phyloP scores from a whole-genome alignment of 352 stramenopile genomes.

The Pilasporangium apinafurcum region DNA sequence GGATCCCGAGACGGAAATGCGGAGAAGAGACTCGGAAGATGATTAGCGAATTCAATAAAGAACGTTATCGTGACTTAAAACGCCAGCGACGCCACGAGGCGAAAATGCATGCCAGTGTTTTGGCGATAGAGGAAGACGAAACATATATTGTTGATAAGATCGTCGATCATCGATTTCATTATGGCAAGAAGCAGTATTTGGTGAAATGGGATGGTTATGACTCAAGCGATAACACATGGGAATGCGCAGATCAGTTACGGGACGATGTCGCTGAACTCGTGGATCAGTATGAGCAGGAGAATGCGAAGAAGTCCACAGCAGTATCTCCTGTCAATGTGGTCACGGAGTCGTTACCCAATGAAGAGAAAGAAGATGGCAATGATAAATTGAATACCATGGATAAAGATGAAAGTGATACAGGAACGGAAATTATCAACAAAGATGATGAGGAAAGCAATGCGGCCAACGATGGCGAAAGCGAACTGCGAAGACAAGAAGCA shows the following conservation, averaged over 20 bases:
- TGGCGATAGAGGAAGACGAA: not conserved
- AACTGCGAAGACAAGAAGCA: slow-evolving; percentile 3
- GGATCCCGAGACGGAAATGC: slow-evolving; percentile 28
- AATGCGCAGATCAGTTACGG: slow-evolving; percentile 37
- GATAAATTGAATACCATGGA: not conserved
- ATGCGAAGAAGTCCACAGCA: slow-evolving; percentile 1
- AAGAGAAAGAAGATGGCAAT: slow-evolving; percentile 2
- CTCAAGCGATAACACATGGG: slow-evolving; percentile 61
- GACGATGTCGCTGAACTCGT: slow-evolving; percentile 45
- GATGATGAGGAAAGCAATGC: slow-evolving; percentile 8
- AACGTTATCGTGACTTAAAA: slow-evolving; percentile 3
- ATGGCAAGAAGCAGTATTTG: slow-evolving; percentile 43
- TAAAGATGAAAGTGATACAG: not conserved
- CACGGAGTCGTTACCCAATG: not conserved
- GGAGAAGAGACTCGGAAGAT: slow-evolving; percentile 15
- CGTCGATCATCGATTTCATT: slow-evolving; percentile 32
- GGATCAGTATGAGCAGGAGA: slow-evolving; percentile 36
- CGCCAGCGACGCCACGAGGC: slow-evolving; percentile 2
- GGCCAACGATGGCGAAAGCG: slow-evolving; percentile 9
- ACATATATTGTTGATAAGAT: slow-evolving; percentile 64
- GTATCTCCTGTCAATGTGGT: slow-evolving; percentile 1
- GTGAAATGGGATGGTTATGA: slow-evolving; percentile 70
- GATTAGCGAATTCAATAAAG: slow-evolving; percentile 21
- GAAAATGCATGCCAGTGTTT: not conserved
- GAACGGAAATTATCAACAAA: slow-evolving; percentile 1